Evolutionary conservation across 129 eudicot genomes (phyloP).

Genomic region (Tanacetum coccineum): DNA sequence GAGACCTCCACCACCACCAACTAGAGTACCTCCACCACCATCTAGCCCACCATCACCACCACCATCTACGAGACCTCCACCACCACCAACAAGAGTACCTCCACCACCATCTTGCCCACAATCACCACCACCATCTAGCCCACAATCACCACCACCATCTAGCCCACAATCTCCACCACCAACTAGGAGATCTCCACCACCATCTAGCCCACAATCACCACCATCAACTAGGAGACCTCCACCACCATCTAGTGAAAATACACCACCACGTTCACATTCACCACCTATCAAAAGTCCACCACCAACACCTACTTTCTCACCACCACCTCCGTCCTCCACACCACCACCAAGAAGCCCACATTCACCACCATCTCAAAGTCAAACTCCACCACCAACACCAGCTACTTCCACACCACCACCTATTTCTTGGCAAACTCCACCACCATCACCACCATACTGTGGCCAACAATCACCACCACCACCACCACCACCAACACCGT

Average conservation of each 20-base stretch:
- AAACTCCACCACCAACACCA: constrained; percentile 1
- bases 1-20: not conserved
- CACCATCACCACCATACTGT: constrained; percentile 1
- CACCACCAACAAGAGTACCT: not conserved
- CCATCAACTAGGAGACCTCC: not conserved
- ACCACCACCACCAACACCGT: constrained; percentile 20
- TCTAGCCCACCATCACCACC: not conserved
- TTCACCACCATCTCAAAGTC: constrained; percentile 1
- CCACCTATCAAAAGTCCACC: not conserved
- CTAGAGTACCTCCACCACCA: not conserved
- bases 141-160: not conserved
- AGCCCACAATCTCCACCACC: not conserved
- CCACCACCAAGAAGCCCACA: not conserved
- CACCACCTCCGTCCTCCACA: not conserved
- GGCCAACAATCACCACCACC: not conserved
- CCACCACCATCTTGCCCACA: too few relatives aligned
- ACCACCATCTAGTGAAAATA: not conserved
- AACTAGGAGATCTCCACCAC: not conserved
- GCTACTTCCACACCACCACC: too few relatives aligned
- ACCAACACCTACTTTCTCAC: not conserved
- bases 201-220: constrained; percentile 7
- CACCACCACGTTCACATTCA: too few relatives aligned
- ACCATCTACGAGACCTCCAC: not conserved
- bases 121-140: too few relatives aligned
- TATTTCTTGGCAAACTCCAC: not conserved